These are phyloP conservation scores for Pseudomonodictys pantanalensis DNA, from an alignment of 495 filamentous ascomycete species.

Conservation along the genomic window DNA sequence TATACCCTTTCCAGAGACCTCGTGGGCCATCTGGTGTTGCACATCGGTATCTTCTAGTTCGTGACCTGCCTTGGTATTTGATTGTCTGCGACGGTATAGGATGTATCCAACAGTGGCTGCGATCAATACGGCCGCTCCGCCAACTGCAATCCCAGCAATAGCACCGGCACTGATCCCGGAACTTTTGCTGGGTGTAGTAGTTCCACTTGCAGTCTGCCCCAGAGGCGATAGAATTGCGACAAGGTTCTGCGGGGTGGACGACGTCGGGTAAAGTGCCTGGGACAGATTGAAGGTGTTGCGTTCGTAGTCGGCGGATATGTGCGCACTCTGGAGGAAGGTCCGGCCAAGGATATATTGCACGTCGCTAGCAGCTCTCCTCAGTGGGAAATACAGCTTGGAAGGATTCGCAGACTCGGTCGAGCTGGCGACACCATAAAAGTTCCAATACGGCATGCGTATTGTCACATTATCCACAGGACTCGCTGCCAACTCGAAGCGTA, in stretches of 20 bases:
- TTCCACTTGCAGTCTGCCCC: neutral
- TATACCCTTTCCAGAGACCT: neutral
- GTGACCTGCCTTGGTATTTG: constrained; percentile 11
- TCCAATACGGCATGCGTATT: constrained; percentile 39
- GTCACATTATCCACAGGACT: constrained; percentile 23
- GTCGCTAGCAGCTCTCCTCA: constrained; percentile 36
- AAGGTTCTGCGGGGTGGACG: constrained; percentile 23
- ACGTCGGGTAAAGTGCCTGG: constrained; percentile 32
- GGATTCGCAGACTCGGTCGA: constrained; percentile 29
- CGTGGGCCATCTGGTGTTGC: neutral
- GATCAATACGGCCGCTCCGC: constrained; percentile 14
- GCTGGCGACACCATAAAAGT: constrained; percentile 37
- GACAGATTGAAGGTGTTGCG: constrained; percentile 38
- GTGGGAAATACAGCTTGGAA: constrained; percentile 39
- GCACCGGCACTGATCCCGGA: constrained; percentile 23
- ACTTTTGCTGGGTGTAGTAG: neutral
- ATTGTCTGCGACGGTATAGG: constrained; percentile 15
- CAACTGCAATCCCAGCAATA: constrained; percentile 37
- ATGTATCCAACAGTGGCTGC: constrained; percentile 7
- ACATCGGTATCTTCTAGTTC: constrained; percentile 26
- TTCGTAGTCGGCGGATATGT: constrained; percentile 39
- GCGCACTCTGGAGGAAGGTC: constrained; percentile 40
- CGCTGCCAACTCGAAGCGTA: constrained; percentile 38
- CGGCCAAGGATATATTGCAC: constrained; percentile 40
- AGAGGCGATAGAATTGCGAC: constrained; percentile 34